Conservation (phyloP, 2,329 filamentous ascomycete species). For the Knoxdaviesia proteae region DNA sequence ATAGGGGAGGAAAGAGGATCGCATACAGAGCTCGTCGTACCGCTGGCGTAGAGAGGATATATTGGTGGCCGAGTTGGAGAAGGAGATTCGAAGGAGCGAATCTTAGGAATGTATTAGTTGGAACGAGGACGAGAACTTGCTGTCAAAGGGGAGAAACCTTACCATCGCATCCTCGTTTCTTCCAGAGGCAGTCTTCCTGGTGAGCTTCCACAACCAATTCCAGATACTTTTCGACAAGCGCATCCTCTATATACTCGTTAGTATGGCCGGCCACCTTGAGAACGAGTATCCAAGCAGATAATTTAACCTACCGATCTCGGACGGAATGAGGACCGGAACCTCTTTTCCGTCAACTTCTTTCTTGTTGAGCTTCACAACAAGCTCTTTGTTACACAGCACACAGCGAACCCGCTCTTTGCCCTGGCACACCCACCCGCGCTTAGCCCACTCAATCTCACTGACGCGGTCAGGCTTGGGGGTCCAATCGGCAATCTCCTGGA, state of each 20-base stretch:
- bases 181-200: constrained; percentile 68
- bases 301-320: constrained; percentile 29
- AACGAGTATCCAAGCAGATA: neutral
- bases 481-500: constrained; percentile 82
- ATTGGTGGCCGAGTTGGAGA: constrained; percentile 39
- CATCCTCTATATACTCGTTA: constrained; percentile 24
- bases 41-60: constrained; percentile 37
- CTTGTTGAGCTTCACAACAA: constrained; percentile 58
- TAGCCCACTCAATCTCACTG: constrained; percentile 86
- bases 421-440: constrained; percentile 74
- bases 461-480: constrained; percentile 74
- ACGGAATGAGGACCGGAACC: constrained; percentile 29
- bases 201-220: constrained; percentile 57
- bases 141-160: constrained; percentile 7
- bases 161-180: constrained; percentile 72
- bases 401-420: constrained; percentile 71
- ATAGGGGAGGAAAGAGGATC: constrained; percentile 37
- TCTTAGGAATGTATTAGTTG: constrained; percentile 18
- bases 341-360: constrained; percentile 35
- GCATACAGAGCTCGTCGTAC: constrained; percentile 39
- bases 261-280: neutral
- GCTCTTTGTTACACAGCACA: constrained; percentile 62
- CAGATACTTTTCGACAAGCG: constrained; percentile 55
- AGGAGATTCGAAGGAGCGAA: constrained; percentile 36
- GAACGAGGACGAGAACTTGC: neutral